These are phyloP conservation scores for Dryas drummondii DNA, from an alignment of 306 rosid genomes.

Conservation along the genomic window DNA sequence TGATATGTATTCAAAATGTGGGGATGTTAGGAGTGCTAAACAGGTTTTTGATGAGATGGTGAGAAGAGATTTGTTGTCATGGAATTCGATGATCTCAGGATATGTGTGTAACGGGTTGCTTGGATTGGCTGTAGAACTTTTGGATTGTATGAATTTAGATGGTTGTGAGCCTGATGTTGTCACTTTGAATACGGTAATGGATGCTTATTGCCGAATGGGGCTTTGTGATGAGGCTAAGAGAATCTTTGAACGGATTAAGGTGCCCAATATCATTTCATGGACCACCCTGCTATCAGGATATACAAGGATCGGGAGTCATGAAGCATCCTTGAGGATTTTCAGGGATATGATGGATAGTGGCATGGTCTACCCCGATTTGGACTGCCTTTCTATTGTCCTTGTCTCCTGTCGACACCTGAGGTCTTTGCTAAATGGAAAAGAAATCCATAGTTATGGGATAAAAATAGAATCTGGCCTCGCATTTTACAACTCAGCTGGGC, in stretches of 20 bases:
- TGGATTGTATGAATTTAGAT: slow-evolving; percentile 28
- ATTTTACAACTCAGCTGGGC: slow-evolving; percentile 50
- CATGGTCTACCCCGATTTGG: slow-evolving; percentile 41
- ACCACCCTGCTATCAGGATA: slow-evolving; percentile 47
- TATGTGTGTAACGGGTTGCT: slow-evolving; percentile 37
- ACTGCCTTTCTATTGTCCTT: slow-evolving; percentile 43
- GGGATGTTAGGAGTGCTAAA: slow-evolving; percentile 25
- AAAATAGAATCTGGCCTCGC: slow-evolving; percentile 24
- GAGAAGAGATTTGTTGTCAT: slow-evolving; percentile 37
- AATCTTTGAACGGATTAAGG: slow-evolving; percentile 37
- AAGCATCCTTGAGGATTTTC: slow-evolving; percentile 35
- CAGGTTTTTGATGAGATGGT: slow-evolving; percentile 41
- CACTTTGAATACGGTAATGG: slow-evolving; percentile 48
- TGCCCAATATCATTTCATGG: slow-evolving; percentile 51
- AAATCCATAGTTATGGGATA: slow-evolving; percentile 47
- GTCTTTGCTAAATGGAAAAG: slow-evolving; percentile 36
- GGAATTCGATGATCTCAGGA: slow-evolving; percentile 52
- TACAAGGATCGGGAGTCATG: slow-evolving; percentile 32
- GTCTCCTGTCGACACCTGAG: slow-evolving; percentile 40
- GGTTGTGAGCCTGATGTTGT: slow-evolving; percentile 43
- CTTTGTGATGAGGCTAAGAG: slow-evolving; percentile 27
- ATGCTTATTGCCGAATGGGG: slow-evolving; percentile 44
- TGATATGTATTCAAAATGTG: slow-evolving; percentile 48
- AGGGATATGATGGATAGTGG: slow-evolving; percentile 37
- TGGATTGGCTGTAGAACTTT: slow-evolving; percentile 29